Percentiles rank a stretch among this genome's conserved stretches.
Conservation (phyloP, 23 red algal genomes). For the Chondrus crispus region DNA sequence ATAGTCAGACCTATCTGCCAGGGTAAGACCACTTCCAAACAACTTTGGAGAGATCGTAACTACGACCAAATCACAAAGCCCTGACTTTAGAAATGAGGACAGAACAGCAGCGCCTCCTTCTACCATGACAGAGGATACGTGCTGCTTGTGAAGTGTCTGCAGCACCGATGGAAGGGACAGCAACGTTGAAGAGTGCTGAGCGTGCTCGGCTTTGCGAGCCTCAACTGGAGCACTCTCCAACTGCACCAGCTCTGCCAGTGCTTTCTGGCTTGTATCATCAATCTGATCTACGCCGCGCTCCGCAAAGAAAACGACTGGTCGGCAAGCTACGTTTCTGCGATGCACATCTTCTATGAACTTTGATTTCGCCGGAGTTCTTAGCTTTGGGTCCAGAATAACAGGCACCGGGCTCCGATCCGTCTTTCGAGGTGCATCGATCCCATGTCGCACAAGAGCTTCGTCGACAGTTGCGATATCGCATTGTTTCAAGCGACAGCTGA, state of each 20-base stretch:
- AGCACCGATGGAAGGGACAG: not conserved
- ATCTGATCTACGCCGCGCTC: not conserved
- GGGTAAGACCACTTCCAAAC: slow-evolving; percentile 35
- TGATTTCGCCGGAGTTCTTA: slow-evolving; percentile 5
- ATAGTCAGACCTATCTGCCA: not conserved
- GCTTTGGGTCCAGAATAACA: slow-evolving; percentile 54
- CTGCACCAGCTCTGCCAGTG: not conserved
- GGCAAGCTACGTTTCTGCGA: not conserved
- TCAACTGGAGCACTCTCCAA: not conserved
- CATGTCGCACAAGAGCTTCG: not conserved
- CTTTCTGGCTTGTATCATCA: not conserved
- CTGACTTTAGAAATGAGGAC: slow-evolving; percentile 35
- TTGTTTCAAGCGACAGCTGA: slow-evolving; percentile 28
- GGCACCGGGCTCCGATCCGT: slow-evolving; percentile 29
- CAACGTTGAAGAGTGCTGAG: not conserved
- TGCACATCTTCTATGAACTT: slow-evolving; percentile 4
- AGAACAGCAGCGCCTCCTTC: slow-evolving; percentile 69
- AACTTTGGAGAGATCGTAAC: slow-evolving; percentile 60
- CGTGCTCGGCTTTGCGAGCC: not conserved
- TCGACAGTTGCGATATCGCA: not conserved
- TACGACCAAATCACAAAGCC: slow-evolving; percentile 45
- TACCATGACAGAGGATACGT: slow-evolving; percentile 49
- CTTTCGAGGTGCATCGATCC: too few species aligned
- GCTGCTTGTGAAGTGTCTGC: not conserved
- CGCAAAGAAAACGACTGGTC: slow-evolving; percentile 22